Conservation (phyloP, 2,329 filamentous ascomycete genomes). For the Ophiostoma montium region DNA sequence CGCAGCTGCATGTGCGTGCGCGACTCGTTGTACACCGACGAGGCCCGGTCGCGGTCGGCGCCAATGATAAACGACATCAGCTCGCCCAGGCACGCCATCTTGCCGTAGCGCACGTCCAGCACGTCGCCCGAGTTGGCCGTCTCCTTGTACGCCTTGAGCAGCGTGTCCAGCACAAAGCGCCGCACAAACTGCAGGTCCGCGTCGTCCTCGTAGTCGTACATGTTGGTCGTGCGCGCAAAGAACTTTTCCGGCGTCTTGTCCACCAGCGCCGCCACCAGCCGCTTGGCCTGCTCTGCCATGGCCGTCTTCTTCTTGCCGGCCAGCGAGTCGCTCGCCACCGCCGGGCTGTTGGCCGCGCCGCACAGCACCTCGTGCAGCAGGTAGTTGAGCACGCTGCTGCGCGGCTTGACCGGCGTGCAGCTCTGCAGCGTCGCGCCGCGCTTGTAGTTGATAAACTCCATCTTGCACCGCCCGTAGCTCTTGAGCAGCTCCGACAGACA, state of each 20-base stretch:
- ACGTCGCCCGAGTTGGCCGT: constrained; percentile 65
- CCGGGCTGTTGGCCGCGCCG: constrained; percentile 35
- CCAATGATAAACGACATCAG: constrained; percentile 87
- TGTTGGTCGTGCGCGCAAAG: constrained; percentile 40
- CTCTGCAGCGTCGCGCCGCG: constrained; percentile 73
- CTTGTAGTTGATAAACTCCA: constrained; percentile 99
- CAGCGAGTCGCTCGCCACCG: constrained; percentile 44
- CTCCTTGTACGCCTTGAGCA: constrained; percentile 83
- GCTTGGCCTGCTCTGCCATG: constrained; percentile 75
- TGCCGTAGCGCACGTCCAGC: constrained; percentile 73
- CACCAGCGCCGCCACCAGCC: constrained; percentile 74
- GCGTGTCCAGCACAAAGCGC: constrained; percentile 87
- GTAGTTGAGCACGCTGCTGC: constrained; percentile 87
- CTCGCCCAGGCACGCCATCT: constrained; percentile 76
- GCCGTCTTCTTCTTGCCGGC: constrained; percentile 70
- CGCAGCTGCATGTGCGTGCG: constrained; percentile 71
- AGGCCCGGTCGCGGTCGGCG: constrained; percentile 58
- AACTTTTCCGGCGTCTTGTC: constrained; percentile 72
- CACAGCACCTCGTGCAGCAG: constrained; percentile 66
- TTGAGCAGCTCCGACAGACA: constrained; percentile 81
- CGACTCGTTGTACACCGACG: constrained; percentile 23
- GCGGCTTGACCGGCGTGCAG: constrained; percentile 82
- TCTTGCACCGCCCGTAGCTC: constrained; percentile 87
- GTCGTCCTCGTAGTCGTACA: constrained; percentile 59
- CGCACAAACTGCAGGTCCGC: constrained; percentile 81